Evolutionary conservation across 139 green algal genomes (phyloP), one percentile per base, ranked within the genome.

Genomic region (Micractinium sp.): DNA sequence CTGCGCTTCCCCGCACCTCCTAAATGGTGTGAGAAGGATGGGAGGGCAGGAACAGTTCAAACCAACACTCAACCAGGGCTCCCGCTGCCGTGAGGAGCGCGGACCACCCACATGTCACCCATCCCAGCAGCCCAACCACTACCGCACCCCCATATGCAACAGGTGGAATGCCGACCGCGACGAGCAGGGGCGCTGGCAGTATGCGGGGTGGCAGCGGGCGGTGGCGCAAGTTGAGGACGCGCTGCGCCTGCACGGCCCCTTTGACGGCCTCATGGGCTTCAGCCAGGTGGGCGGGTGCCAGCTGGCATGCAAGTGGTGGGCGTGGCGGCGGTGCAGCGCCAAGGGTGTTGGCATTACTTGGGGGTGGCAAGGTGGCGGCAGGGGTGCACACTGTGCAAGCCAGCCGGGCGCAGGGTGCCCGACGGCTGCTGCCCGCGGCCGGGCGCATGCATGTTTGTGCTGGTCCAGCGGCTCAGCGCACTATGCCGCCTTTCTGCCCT

Each of bases 261-360:
- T 96, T 84, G 91, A 96, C 82, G 94, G 94, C 0, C 7, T 95
- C 38, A 92, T 95, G 89, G 93, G 91, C 23, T 95, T 95, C 86
- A 91, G 82, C 33, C 92, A 95, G 90, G 92, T 93, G 56, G 29
- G 31, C 0, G 53, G 15, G 13, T 75, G 15, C 16, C 67, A 71
- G 53, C 0, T 31, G 20, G 22, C 29, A 61, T 76, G n/a, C 2
- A 41, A 56, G 38, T 53, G n/a, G 81, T 47, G n/a, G 27, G 25
- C 5, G 39, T 75, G 18, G 33, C 77, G 27, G 47, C 5, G 47
- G 47, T 56, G 47, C 47, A 9, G 9, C 47, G 9, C 47, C n/a
- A n/a, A n/a, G n/a, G 47, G 47, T 56, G 47, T 5, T 56, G 47
- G 9, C 7, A 9, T 56, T 5, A 56, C 9, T 56, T 56, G 47